A percentile compares a stretch with the other conserved stretches of the same genome.
Conservation (phyloP, 2,329 filamentous ascomycete species). For the Leptographium flavum region DNA sequence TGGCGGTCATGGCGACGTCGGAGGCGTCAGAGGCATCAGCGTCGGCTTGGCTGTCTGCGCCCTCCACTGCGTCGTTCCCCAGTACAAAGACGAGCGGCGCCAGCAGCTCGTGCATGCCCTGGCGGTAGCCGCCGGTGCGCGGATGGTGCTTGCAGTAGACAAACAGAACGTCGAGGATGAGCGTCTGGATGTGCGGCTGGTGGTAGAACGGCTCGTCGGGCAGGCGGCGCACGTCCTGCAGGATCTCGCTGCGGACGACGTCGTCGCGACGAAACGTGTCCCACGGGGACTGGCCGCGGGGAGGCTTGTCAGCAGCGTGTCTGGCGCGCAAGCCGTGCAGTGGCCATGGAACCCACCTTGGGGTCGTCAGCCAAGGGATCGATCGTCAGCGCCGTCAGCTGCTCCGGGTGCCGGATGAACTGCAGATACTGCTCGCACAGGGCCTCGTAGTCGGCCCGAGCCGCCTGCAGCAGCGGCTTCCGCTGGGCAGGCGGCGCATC, state of each 20-base stretch:
- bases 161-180: constrained; percentile 81
- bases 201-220: constrained; percentile 89
- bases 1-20: constrained; percentile 43
- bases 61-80: constrained; percentile 62
- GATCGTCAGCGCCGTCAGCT: constrained; percentile 51
- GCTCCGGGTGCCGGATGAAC: constrained; percentile 73
- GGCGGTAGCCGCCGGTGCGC: constrained; percentile 75
- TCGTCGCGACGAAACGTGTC: constrained; percentile 76
- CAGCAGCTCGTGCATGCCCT: constrained; percentile 95
- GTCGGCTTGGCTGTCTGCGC: not conserved
- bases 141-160: constrained; percentile 90
- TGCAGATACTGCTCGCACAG: constrained; percentile 62
- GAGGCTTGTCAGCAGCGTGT: not conserved
- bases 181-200: constrained; percentile 59
- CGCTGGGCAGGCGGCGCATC: constrained; percentile 51
- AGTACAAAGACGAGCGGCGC: constrained; percentile 80
- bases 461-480: constrained; percentile 50
- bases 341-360: constrained; percentile 23
- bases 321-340: not conserved
- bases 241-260: constrained; percentile 70
- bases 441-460: constrained; percentile 59
- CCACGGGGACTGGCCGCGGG: constrained; percentile 88
- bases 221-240: constrained; percentile 86
- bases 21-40: constrained; percentile 15
- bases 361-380: constrained; percentile 81